Evolutionary conservation across 2,329 filamentous ascomycete genomes (phyloP).

Genomic region (Fusarium falciforme): DNA sequence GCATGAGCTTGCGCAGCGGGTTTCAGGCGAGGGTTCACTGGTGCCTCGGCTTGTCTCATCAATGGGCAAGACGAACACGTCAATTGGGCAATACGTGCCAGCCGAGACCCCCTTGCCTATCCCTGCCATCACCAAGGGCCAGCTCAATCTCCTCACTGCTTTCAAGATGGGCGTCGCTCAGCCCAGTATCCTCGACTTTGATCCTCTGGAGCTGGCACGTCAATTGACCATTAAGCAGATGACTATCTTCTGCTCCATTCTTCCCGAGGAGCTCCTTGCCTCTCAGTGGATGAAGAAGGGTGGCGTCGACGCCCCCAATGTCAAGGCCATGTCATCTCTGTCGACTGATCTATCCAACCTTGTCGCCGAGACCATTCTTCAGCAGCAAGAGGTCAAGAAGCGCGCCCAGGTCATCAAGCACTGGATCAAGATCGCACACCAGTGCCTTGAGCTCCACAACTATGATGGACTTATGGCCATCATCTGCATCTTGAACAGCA

Average conservation of each 20-base stretch:
- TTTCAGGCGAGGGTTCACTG: conserved; percentile 77
- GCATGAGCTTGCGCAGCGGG: conserved; percentile 81
- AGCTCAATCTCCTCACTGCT: conserved; percentile 75
- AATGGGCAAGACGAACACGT: conserved; percentile 87
- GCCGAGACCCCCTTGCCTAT: conserved; percentile 78
- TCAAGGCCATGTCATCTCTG: conserved; percentile 91
- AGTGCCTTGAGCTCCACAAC: conserved; percentile 90
- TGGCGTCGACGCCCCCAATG: conserved; percentile 83
- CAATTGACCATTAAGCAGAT: conserved; percentile 95
- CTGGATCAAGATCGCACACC: conserved; percentile 94
- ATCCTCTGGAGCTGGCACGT: conserved; percentile 88
- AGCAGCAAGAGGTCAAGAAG: conserved; percentile 91
- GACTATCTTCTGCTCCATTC: conserved; percentile 88
- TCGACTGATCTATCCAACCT: conserved; percentile 94
- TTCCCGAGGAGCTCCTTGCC: conserved; percentile 90
- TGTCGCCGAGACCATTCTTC: conserved; percentile 91
- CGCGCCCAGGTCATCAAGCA: conserved; percentile 92
- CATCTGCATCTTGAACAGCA: conserved; percentile 92
- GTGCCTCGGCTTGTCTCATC: conserved; percentile 87
- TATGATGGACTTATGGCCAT: conserved; percentile 98
- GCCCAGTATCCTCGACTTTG: conserved; percentile 88
- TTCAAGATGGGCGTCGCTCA: conserved; percentile 79
- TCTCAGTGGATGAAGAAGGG: conserved; percentile 95
- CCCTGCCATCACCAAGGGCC: conserved; percentile 78
- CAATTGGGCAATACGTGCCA: conserved; percentile 76